phyloP scores from a whole-genome alignment of 2,329 filamentous ascomycete genomes.

The Plenodomus biglobosus region DNA sequence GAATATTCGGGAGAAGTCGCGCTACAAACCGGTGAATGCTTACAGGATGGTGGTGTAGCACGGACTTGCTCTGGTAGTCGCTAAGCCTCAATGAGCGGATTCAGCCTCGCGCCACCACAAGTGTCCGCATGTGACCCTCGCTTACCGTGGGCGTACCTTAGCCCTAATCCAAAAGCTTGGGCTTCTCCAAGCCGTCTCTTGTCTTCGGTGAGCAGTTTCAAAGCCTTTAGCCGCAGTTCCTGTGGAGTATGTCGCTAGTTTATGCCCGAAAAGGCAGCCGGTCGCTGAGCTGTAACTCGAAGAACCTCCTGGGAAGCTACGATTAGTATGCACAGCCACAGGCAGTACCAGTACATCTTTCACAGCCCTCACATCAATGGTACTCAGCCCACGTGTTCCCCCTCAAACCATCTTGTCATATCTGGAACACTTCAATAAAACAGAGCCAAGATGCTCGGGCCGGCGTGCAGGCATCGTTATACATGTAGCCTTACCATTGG shows the following conservation, averaged over 20 bases:
- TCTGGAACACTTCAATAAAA: neutral
- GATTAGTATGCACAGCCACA: neutral
- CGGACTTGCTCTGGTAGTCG: neutral
- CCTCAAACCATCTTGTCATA: neutral
- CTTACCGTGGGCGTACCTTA: neutral
- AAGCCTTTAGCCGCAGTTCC: neutral
- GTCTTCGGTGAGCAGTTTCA: neutral
- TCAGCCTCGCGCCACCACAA: slow-evolving; percentile 20
- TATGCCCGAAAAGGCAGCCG: neutral
- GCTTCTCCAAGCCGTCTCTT: neutral
- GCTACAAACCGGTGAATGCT: neutral
- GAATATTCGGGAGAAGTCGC: neutral
- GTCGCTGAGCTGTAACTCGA: neutral
- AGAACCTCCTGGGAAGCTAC: neutral
- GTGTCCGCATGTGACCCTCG: slow-evolving; percentile 5
- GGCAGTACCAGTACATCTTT: neutral
- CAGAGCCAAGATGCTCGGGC: slow-evolving; percentile 13
- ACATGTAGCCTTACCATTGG: slow-evolving; percentile 7
- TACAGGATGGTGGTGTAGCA: neutral
- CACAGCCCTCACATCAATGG: neutral
- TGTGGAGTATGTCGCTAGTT: neutral
- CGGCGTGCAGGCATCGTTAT: slow-evolving; percentile 3
- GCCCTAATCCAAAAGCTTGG: slow-evolving; percentile 1
- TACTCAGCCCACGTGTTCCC: neutral
- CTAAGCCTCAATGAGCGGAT: neutral